Base-by-base conservation (phyloP, 495 filamentous ascomycete species). In the Tetracladium setigerum region DNA sequence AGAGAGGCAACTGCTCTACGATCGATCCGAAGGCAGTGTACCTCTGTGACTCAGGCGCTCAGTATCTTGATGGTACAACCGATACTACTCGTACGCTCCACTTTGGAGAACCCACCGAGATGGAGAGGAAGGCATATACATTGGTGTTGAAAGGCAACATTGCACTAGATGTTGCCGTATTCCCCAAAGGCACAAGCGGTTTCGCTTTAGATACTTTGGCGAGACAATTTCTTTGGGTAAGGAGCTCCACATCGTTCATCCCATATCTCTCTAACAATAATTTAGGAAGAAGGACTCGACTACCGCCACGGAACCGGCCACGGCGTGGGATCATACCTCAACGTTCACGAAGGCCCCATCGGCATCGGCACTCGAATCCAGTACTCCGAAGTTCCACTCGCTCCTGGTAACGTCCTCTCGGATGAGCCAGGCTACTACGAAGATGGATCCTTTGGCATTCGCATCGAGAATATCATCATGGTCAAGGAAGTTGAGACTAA, bases 341-440 rank as follows among this genome's bases (percentile, higher is more conserved):
- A 97, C 52, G 94, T 99, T 2, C 94, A 99, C 64, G 94, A 99
- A 63, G 94, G 94, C 0, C 94, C 94, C 6, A 95, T 99, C 47
- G 94, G 94, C 16, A 89, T 99, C 42, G 94, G 94, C 15, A 95
- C 89, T 5, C 77, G 91, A 36, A 74, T 90, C 24, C 87, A 95
- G 54, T 96, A 91, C 62, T 82, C 86, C 8, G 94, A 99, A 55
- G 92, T 97, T 16, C 73, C 92, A 1, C 75, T 99, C 16, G 77
- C 88, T 0, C 71, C 83, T n/a, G 94, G 94, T 38, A 95, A 96
- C 60, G 90, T 97, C 36, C 78, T 96, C 49, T 95, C 89, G 4
- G 83, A 95, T 60, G 90, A 99, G 62, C 94, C 92, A 12, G 94
- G 94, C 27, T 99, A 89, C 68, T 99, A 99, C 67, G 94, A 97